Conservation (phyloP, 2,329 filamentous ascomycete genomes). For the Claviceps sp. region DNA sequence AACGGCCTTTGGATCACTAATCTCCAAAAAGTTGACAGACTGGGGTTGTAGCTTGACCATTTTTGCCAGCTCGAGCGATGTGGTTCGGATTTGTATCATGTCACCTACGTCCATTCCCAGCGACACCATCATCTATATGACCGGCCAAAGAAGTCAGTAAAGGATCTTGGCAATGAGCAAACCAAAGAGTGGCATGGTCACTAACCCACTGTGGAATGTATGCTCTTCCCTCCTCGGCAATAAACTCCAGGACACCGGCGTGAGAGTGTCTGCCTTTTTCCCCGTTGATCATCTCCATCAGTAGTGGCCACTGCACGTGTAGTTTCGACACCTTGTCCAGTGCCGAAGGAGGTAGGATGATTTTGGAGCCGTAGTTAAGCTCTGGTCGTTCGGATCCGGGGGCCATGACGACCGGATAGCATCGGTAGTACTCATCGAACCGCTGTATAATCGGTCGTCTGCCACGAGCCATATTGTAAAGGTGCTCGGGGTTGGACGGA, state of each 20-base stretch:
- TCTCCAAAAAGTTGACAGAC: conserved; percentile 85
- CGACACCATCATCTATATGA: conserved; percentile 74
- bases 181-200: conserved; percentile 4
- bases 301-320: conserved; percentile 93
- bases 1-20: conserved; percentile 92
- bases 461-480: conserved; percentile 35
- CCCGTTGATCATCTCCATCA: conserved; percentile 92
- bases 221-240: conserved; percentile 90
- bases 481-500: conserved; percentile 32
- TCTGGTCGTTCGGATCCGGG: conserved; percentile 78
- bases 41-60: conserved; percentile 97
- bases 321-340: conserved; percentile 92
- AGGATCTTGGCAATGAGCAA: not conserved
- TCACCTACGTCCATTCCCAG: conserved; percentile 83
- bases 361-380: conserved; percentile 93
- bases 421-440: conserved; percentile 97
- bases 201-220: conserved; percentile 90
- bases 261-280: conserved; percentile 70
- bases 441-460: conserved; percentile 49
- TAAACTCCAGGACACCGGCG: conserved; percentile 91
- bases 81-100: conserved; percentile 88
- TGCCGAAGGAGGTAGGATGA: conserved; percentile 90
- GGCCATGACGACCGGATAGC: conserved; percentile 91
- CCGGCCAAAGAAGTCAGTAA: not conserved
- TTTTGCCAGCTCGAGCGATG: conserved; percentile 76